These are phyloP conservation scores for Phytophthora uliginosa DNA, from an alignment of 352 stramenopile genomes.

Conservation along the genomic window DNA sequence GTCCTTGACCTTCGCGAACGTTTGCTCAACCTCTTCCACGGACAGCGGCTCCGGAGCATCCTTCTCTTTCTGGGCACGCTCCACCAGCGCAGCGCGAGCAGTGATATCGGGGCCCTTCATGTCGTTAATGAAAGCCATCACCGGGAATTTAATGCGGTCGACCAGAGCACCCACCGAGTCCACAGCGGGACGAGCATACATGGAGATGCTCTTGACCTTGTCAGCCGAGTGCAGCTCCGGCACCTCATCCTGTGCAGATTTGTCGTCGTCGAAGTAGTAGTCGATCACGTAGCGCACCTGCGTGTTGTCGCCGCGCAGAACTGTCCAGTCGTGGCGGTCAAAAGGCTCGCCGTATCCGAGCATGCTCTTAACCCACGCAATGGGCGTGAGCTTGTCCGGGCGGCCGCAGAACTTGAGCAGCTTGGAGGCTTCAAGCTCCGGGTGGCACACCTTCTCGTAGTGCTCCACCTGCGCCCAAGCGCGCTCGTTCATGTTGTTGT, in stretches of 20 bases:
- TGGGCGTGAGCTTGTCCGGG: constrained; percentile 96
- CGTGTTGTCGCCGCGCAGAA: constrained; percentile 91
- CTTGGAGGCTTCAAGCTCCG: constrained; percentile 80
- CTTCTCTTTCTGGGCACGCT: constrained; percentile 48
- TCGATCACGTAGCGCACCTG: constrained; percentile 99
- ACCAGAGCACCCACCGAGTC: constrained; percentile 78
- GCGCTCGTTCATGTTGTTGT: constrained; percentile 99
- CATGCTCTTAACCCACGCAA: constrained; percentile 94
- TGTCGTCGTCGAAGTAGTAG: constrained; percentile 97
- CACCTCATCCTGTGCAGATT: constrained; percentile 78
- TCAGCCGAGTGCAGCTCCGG: constrained; percentile 85
- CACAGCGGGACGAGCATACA: constrained; percentile 88
- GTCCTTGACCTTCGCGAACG: constrained; percentile 87
- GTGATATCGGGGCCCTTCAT: constrained; percentile 61
- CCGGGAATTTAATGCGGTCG: constrained; percentile 85
- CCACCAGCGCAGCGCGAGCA: constrained; percentile 57
- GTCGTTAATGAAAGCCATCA: constrained; percentile 64
- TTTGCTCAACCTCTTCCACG: constrained; percentile 80
- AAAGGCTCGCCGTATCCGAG: constrained; percentile 94
- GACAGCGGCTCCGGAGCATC: constrained; percentile 59
- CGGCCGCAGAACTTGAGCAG: constrained; percentile 98
- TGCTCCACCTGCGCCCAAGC: constrained; percentile 98
- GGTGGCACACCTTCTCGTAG: constrained; percentile 96
- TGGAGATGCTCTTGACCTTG: constrained; percentile 91
- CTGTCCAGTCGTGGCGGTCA: constrained; percentile 99